Evolutionary conservation across 106 monocot species (phyloP).

Genomic region (Alisma plantagoaquatica): DNA sequence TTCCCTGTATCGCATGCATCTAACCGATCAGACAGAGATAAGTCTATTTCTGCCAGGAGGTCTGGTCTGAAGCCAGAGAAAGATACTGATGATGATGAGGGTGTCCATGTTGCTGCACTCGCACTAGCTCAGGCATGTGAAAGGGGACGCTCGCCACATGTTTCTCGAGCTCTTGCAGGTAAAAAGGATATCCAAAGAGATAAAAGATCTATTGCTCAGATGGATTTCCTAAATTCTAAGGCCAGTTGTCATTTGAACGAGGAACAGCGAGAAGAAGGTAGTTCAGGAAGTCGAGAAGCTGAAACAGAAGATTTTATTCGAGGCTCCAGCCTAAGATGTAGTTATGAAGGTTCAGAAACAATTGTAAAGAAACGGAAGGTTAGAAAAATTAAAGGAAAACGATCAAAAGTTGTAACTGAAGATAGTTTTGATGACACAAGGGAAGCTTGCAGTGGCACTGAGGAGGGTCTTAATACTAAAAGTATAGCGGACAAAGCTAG

Average conservation of each 20-base stretch:
- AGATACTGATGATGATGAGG: conserved; percentile 68
- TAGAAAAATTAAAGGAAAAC: conserved; percentile 36
- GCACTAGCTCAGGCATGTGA: conserved; percentile 87
- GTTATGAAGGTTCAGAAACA: conserved; percentile 18
- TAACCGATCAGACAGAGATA: conserved; percentile 30
- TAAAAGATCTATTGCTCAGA: conserved; percentile 46
- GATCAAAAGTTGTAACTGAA: conserved; percentile 20
- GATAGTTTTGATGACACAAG: conserved; percentile 56
- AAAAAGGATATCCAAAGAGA: conserved; percentile 29
- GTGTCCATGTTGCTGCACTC: conserved; percentile 85
- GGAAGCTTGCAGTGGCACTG: conserved; percentile 98
- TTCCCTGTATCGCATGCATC: conserved; percentile 58
- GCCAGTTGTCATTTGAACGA: conserved; percentile 28
- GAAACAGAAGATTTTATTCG: conserved; percentile 76
- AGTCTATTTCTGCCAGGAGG: conserved; percentile 23
- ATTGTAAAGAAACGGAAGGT: conserved; percentile 29
- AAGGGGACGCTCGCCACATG: conserved; percentile 85
- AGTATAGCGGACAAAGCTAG: conserved; percentile 40
- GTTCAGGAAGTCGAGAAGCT: conserved; percentile 90
- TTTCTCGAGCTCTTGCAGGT: conserved; percentile 60
- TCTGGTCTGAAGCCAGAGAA: conserved; percentile 25
- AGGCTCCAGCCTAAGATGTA: conserved; percentile 20
- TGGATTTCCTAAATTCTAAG: conserved; percentile 80
- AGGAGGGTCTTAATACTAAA: conserved; percentile 53
- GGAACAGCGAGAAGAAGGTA: conserved; percentile 53